Conservation (phyloP, 2,329 filamentous ascomycete genomes). For the Hypoxylon sp. region DNA sequence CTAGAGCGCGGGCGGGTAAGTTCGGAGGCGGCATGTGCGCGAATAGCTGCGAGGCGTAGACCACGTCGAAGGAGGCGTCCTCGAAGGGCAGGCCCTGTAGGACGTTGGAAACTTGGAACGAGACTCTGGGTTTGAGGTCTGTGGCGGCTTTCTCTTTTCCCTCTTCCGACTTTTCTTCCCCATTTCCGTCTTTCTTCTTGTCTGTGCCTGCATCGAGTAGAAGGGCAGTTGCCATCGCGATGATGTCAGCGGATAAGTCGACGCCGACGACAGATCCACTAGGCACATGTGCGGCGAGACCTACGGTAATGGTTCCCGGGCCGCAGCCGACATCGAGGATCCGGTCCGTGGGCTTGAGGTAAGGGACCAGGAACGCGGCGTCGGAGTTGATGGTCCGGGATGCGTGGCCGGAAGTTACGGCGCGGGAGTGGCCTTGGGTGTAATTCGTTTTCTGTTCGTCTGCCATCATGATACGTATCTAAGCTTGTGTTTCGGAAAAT, state of each 20-base stretch:
- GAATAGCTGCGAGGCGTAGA: background rate
- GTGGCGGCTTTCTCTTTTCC: background rate
- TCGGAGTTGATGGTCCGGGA: slow-evolving; percentile 4
- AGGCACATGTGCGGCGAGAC: background rate
- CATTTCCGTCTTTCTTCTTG: background rate
- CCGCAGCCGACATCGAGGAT: background rate
- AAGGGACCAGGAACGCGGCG: background rate
- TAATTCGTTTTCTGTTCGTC: background rate
- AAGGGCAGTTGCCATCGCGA: background rate
- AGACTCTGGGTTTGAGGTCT: background rate
- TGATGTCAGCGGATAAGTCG: background rate
- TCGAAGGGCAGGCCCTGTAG: background rate
- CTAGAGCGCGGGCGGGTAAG: background rate
- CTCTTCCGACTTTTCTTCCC: background rate
- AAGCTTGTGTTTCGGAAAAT: background rate
- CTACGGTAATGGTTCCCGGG: background rate
- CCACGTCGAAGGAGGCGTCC: background rate
- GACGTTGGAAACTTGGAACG: background rate
- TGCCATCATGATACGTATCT: background rate
- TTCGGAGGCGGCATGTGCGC: background rate
- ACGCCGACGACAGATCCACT: background rate
- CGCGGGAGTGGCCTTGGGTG: background rate
- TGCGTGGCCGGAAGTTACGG: background rate
- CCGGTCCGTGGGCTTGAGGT: slow-evolving; percentile 4
- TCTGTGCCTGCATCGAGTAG: background rate